These are phyloP conservation scores for Cordyceps javanica DNA, from an alignment of 2,329 filamentous ascomycete genomes.

Conservation along the genomic window DNA sequence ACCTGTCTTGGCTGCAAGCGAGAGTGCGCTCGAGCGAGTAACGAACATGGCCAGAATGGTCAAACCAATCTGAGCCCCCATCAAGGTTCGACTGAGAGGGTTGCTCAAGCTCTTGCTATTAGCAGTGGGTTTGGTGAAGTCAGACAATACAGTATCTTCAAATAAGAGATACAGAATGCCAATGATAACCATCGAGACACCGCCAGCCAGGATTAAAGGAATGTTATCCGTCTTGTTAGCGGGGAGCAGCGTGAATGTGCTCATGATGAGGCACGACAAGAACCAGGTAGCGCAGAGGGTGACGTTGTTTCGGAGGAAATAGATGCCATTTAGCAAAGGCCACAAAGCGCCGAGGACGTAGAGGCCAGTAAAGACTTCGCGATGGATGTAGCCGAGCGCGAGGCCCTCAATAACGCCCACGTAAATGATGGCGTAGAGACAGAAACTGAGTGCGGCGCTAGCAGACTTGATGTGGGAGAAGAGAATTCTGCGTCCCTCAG, in stretches of 20 bases:
- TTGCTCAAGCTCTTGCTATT: slow-evolving; percentile 26
- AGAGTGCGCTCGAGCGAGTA: slow-evolving; percentile 78
- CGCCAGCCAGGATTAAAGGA: slow-evolving; percentile 67
- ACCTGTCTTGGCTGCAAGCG: slow-evolving; percentile 77
- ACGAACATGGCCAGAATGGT: slow-evolving; percentile 76
- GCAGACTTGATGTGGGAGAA: slow-evolving; percentile 62
- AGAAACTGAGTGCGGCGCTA: slow-evolving; percentile 50
- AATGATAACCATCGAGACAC: slow-evolving; percentile 67
- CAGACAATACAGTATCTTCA: slow-evolving; percentile 56
- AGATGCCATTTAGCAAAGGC: slow-evolving; percentile 66
- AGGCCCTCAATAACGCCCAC: slow-evolving; percentile 73
- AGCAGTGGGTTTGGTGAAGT: slow-evolving; percentile 24
- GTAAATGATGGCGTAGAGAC: slow-evolving; percentile 60
- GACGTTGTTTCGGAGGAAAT: slow-evolving; percentile 63
- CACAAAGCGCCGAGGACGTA: slow-evolving; percentile 73
- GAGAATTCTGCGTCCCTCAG: slow-evolving; percentile 59
- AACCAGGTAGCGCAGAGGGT: slow-evolving; percentile 66
- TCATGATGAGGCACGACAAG: slow-evolving; percentile 74
- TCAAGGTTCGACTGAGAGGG: slow-evolving; percentile 49
- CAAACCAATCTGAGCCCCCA: slow-evolving; percentile 72
- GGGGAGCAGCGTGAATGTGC: slow-evolving; percentile 80
- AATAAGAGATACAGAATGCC: slow-evolving; percentile 75
- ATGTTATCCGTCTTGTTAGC: slow-evolving; percentile 80
- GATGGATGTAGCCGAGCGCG: slow-evolving; percentile 85
- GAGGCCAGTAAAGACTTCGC: slow-evolving; percentile 76